Conservation (phyloP, 164 flowering plant species). For the Vitis vinifera region ASM3070453v1 NC_081817.1:6106001-6106500, state of each 20-base stretch:
- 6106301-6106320: conserved; percentile 59
- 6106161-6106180: conserved; percentile 94
- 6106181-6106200: conserved; percentile 96
- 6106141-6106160: conserved; percentile 93
- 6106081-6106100: no score
- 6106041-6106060: no score
- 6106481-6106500: conserved; percentile 76
- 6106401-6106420: background rate
- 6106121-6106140: conserved; percentile 42
- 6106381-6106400: conserved; percentile 51
- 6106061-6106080: no score
- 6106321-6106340: conserved; percentile 86
- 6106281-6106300: background rate
- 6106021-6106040: no score
- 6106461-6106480: conserved; percentile 91
- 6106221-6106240: background rate
- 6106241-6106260: background rate
- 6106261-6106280: background rate
- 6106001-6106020: no score
- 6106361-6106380: conserved; percentile 98
- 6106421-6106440: conserved; percentile 3
- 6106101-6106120: background rate
- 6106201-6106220: conserved; percentile 74
- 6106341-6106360: conserved; percentile 74
- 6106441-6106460: conserved; percentile 46